Percentiles rank a stretch among this genome's conserved stretches.
phyloP scores from a whole-genome alignment of 805 yeast genomes.

The Blastobotrys robertii region DNA sequence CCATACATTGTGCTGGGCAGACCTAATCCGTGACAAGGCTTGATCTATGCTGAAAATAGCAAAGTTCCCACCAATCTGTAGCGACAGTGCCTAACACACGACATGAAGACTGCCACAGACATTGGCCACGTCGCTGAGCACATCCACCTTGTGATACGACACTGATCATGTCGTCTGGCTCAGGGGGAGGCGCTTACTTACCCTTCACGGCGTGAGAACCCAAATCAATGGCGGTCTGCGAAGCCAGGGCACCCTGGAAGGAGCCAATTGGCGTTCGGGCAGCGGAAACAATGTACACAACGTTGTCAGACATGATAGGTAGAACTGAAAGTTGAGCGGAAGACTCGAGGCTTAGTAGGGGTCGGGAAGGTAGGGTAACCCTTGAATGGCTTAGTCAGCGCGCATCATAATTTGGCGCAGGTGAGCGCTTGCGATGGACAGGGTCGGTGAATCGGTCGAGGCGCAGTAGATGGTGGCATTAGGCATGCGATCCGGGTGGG shows the following conservation, averaged over 20 bases:
- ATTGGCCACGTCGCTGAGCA: too few relatives aligned
- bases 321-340: not conserved
- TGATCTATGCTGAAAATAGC: too few relatives aligned
- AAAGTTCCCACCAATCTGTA: too few relatives aligned
- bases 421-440: not conserved
- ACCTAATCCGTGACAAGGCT: too few relatives aligned
- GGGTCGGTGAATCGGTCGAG: too few relatives aligned
- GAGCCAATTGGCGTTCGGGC: conserved; percentile 97
- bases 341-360: not conserved
- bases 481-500: too few relatives aligned
- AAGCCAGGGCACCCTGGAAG: conserved; percentile 73
- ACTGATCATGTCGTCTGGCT: too few relatives aligned
- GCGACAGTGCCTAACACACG: too few relatives aligned
- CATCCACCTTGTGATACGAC: too few relatives aligned
- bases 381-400: not conserved
- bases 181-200: conserved; percentile 6
- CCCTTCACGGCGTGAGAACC: conserved; percentile 83
- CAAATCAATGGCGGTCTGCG: conserved; percentile 70
- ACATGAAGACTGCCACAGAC: too few relatives aligned
- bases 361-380: not conserved
- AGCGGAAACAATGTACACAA: conserved; percentile 80
- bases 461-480: too few relatives aligned
- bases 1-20: too few relatives aligned
- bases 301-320: not conserved
- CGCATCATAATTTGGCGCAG: not conserved